A percentile compares a stretch with the other conserved stretches of the same genome.
Evolutionary conservation across 2,329 filamentous ascomycete species (phyloP).

Genomic region (Ascocoryne sarcoides): DNA sequence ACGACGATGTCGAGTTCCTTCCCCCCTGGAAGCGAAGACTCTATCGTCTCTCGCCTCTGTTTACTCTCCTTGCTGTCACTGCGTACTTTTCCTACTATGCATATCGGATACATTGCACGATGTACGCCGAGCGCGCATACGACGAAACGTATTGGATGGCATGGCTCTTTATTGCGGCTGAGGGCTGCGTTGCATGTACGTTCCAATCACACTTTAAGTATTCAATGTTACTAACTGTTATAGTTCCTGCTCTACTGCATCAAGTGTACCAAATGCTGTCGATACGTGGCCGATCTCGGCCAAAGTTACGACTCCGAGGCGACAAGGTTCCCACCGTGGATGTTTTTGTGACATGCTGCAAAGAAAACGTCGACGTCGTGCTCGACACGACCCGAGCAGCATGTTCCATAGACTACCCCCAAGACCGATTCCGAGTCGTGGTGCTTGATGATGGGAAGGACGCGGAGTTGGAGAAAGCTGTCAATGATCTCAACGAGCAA

Average conservation of each 20-base stretch:
- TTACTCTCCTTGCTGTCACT: slow-evolving; percentile 14
- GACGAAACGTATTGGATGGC: slow-evolving; percentile 38
- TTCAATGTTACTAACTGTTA: slow-evolving; percentile 2
- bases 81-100: slow-evolving; percentile 37
- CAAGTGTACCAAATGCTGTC: slow-evolving; percentile 50
- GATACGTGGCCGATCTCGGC: slow-evolving; percentile 43
- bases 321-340: slow-evolving; percentile 45
- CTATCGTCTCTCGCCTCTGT: slow-evolving; percentile 18
- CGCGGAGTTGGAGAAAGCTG: slow-evolving; percentile 31
- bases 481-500: slow-evolving; percentile 31
- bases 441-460: slow-evolving; percentile 47
- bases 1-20: slow-evolving; percentile 17
- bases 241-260: slow-evolving; percentile 45
- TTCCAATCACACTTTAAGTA: background rate
- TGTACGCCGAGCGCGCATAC: slow-evolving; percentile 39
- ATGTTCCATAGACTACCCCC: slow-evolving; percentile 45
- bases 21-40: slow-evolving; percentile 14
- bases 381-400: slow-evolving; percentile 49
- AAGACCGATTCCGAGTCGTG: slow-evolving; percentile 43
- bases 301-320: slow-evolving; percentile 43
- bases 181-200: slow-evolving; percentile 38
- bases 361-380: slow-evolving; percentile 46
- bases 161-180: slow-evolving; percentile 49
- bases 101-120: slow-evolving; percentile 42
- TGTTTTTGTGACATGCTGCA: slow-evolving; percentile 48